Percentiles rank a stretch among this genome's conserved stretches.
These are phyloP conservation scores for Mycena kentingensis DNA, from an alignment of 768 basidiomycete genomes.

Conservation along the genomic window DNA sequence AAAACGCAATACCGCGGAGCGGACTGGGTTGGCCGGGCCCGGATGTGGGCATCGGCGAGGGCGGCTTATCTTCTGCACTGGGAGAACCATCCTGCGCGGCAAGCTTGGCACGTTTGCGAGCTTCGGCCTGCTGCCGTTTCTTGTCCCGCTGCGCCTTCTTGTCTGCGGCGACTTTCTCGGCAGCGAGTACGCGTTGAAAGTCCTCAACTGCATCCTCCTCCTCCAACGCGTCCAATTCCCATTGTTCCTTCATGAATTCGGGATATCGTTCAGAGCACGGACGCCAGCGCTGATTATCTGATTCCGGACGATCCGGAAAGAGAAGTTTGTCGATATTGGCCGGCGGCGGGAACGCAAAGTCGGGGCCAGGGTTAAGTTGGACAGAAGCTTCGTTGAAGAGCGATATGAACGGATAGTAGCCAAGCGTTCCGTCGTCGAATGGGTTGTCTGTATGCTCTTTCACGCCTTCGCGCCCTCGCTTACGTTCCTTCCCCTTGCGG, in stretches of 20 bases:
- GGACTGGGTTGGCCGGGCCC: slow-evolving; percentile 29
- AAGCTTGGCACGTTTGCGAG: slow-evolving; percentile 51
- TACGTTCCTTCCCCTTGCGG: slow-evolving; percentile 66
- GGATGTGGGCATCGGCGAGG: slow-evolving; percentile 4
- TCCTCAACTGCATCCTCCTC: slow-evolving; percentile 66
- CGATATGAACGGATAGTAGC: slow-evolving; percentile 95
- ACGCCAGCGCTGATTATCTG: slow-evolving; percentile 60
- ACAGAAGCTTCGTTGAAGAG: slow-evolving; percentile 90
- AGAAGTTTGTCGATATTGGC: slow-evolving; percentile 73
- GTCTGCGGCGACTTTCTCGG: slow-evolving; percentile 47
- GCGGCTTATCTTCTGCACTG: slow-evolving; percentile 29
- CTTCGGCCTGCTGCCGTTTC: slow-evolving; percentile 54
- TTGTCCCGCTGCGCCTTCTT: slow-evolving; percentile 50
- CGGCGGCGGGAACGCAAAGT: slow-evolving; percentile 81
- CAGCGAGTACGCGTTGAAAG: slow-evolving; percentile 38
- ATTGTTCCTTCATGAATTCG: slow-evolving; percentile 85
- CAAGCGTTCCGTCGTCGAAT: slow-evolving; percentile 92
- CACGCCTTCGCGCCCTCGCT: slow-evolving; percentile 63
- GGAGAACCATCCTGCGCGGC: slow-evolving; percentile 33
- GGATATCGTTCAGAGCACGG: slow-evolving; percentile 83
- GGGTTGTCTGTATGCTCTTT: slow-evolving; percentile 80
- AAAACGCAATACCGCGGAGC: slow-evolving; percentile 25
- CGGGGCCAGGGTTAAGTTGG: slow-evolving; percentile 84
- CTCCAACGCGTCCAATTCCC: slow-evolving; percentile 72
- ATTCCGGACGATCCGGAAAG: slow-evolving; percentile 29